These are phyloP conservation scores for Inonotus obliquus DNA, from an alignment of 1,284 basidiomycete genomes.

Conservation along the genomic window DNA sequence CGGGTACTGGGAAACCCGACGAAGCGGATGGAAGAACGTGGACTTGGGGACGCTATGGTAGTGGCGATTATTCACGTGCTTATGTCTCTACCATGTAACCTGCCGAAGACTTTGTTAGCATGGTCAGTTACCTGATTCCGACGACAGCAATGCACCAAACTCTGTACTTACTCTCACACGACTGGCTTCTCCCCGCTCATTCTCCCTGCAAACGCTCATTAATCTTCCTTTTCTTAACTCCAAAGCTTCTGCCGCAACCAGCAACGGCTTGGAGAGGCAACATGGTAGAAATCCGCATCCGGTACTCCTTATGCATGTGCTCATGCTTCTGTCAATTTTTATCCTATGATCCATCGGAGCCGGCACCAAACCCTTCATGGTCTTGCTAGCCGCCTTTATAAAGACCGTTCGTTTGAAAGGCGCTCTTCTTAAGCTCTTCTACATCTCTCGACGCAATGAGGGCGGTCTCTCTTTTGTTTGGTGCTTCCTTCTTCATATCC, in stretches of 20 bases:
- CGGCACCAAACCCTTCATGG: neutral
- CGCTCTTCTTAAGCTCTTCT: neutral
- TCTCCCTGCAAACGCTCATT: neutral
- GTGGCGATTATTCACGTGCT: neutral
- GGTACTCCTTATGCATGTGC: neutral
- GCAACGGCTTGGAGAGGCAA: neutral
- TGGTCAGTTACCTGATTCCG: neutral
- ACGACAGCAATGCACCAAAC: no score
- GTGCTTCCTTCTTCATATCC: neutral
- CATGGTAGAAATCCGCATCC: neutral
- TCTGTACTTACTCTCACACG: neutral
- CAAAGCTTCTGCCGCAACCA: neutral
- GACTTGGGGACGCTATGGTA: constrained; percentile 58
- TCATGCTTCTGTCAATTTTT: neutral
- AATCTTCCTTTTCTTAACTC: neutral
- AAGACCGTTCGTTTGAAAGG: neutral
- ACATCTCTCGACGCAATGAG: neutral
- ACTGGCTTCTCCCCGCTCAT: neutral
- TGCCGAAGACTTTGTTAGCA: neutral
- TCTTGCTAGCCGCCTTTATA: neutral
- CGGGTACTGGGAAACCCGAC: constrained; percentile 79
- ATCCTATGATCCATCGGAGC: neutral
- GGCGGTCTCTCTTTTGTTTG: neutral
- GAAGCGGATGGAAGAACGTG: constrained; percentile 53
- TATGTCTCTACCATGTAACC: neutral